Conservation (phyloP, 306 rosid genomes). For the Rosa persica region DNA sequence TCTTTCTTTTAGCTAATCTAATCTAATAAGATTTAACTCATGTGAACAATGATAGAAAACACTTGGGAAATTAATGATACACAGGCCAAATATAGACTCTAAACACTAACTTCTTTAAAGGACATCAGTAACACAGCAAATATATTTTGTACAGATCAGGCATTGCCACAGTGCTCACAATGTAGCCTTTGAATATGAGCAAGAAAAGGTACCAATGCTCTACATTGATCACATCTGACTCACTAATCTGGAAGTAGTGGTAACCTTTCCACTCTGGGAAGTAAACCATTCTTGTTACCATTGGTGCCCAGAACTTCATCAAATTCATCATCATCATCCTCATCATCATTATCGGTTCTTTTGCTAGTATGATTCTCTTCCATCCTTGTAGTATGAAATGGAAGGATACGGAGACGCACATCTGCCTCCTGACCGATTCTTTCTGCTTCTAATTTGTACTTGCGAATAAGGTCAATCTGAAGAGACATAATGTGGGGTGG, state of each 20-base stretch:
- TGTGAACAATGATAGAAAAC: neutral
- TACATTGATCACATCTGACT: conserved; percentile 10
- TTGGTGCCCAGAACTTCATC: conserved; percentile 45
- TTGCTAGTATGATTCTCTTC: conserved; percentile 31
- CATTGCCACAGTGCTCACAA: neutral
- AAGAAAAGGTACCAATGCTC: neutral
- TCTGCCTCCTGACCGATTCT: conserved; percentile 43
- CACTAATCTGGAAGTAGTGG: conserved; percentile 72
- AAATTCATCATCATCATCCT: conserved; percentile 27
- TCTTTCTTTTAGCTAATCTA: neutral
- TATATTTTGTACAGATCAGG: conserved; percentile 1
- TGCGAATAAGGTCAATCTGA: conserved; percentile 68
- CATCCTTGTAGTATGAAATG: conserved; percentile 34
- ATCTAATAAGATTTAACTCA: neutral
- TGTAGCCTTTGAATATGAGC: neutral
- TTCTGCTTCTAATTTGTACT: conserved; percentile 62
- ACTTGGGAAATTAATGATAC: neutral
- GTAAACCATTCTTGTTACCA: conserved; percentile 52
- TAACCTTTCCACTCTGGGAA: conserved; percentile 45
- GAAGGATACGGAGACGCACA: conserved; percentile 61
- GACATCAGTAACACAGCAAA: neutral
- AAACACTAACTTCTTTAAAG: neutral
- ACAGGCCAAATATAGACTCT: neutral
- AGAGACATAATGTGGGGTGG: conserved; percentile 51
- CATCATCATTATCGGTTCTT: conserved; percentile 21